Evolutionary conservation across 768 basidiomycete species (phyloP), one percentile per base, ranked within the genome.

Genomic region (Pleurotus djamor): DNA sequence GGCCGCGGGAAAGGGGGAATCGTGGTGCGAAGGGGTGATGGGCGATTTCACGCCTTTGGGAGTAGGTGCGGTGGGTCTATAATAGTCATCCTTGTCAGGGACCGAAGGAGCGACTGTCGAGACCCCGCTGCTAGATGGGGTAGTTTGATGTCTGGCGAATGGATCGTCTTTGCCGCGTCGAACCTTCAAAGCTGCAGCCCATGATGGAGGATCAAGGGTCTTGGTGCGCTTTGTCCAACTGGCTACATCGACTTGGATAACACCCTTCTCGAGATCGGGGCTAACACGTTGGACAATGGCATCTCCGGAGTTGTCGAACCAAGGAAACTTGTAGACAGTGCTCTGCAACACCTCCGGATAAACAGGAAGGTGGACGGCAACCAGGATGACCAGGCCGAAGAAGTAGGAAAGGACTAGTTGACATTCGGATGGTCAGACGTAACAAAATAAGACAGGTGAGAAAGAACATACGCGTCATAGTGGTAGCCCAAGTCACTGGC

Each of bases 121-220:
- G 58, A 52, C 17, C 34, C 58, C 13, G 63, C 61, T 51, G 59
- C 60, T 36, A 63, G 61, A 37, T 45, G 66, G 36, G 59, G 67
- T 48, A 63, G 63, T 55, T 58, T 72, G 64, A 61, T 44, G 52
- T 13, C 21, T 44, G 37, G 65, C 61, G 65, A 88, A 88, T 1
- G 87, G 87, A 4, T 64, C 63, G 62, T 88, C 87, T 12, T 84
- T 69, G 2, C 87, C 87, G 38, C 87, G 84, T 44, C 81, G 80
- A 48, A 79, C 68, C 17, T 67, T 66, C 7, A 66, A 65, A n/a
- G 66, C 62, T 59, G 74, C 70, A 16, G 83, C 83, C 86, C 85
- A 87, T 5, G 75, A 74, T 1, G 54, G 54, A 28, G 54, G 54
- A 44, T 56, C 54, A 32, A 56, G 54, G 28, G 54, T 56, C 37